Base-by-base conservation (phyloP, 192 early-diverging fungal species). In the Polychytrium aggregatum region DNA sequence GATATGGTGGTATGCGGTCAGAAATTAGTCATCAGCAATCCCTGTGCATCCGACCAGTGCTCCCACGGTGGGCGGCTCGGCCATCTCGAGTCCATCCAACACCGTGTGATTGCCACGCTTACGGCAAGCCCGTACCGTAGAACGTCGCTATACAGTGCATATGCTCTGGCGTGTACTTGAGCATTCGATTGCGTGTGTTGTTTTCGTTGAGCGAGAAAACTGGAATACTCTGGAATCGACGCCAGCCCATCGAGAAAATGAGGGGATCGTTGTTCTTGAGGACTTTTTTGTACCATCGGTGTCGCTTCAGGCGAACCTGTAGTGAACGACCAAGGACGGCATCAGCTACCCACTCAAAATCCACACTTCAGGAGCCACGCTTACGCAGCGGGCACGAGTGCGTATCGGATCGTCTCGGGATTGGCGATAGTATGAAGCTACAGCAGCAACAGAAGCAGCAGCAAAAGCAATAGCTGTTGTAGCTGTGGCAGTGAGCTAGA, bases 151-250 rank as follows among this genome's bases (percentile, higher is more conserved):
- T 63, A 73, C 96, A 97, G 77, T 98, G 96, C 96, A 98, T 97
- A 60, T 98, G 96, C 67, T 97, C 89, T 14, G 96, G 96, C 8
- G 96, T 93, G 64, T 98, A 98, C 66, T 98, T 98, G 31, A 98
- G 78, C 91, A 98, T 94, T 27, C 91, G 76, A 66, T 95, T 97
- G 34, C 90, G 79, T 50, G 81, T 90, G 35, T 86, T 85, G 33
- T 68, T 51, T 6, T 14, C 57, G 63, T 95, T 87, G 55, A 92
- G 79, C 20, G 87, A 95, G 65, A 87, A 98, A 38, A 94, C 72
- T 14, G 96, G 96, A 43, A 97, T 83, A 31, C 85, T 87, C 59
- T 98, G 96, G 80, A 98, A 92, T 41, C 96, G 80, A 28, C 96
- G 81, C 96, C 96, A 98, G 20, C 96, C 96, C 28, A 98, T 64